A percentile compares a stretch with the other conserved stretches of the same genome.
phyloP scores from a whole-genome alignment of 2,329 filamentous ascomycete genomes.

The Talaromyces sp. region DNA sequence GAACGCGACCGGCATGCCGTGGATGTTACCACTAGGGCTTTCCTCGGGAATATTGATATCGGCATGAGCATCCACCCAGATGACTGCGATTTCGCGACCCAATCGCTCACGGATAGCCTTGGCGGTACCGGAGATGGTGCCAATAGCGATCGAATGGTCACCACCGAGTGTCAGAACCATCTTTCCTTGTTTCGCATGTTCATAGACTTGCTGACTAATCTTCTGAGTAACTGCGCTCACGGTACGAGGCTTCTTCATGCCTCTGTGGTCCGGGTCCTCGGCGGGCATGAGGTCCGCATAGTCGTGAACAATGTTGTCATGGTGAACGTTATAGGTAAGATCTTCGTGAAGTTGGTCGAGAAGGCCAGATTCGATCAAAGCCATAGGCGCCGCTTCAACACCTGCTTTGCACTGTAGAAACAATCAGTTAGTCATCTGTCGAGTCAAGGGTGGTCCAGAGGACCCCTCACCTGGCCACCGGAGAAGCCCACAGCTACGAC shows the following conservation, averaged over 20 bases:
- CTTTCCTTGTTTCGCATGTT: constrained; percentile 76
- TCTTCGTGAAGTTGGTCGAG: constrained; percentile 79
- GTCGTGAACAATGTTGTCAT: constrained; percentile 77
- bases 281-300: constrained; percentile 73
- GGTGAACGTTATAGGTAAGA: constrained; percentile 82
- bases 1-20: constrained; percentile 97
- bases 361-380: constrained; percentile 83
- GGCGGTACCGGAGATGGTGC: constrained; percentile 82
- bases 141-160: constrained; percentile 95
- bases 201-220: constrained; percentile 82
- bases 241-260: constrained; percentile 90
- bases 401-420: constrained; percentile 73
- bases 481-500: constrained; percentile 95
- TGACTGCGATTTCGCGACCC: constrained; percentile 81
- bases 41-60: constrained; percentile 97
- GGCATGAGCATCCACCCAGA: constrained; percentile 97
- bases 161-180: constrained; percentile 91
- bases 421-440: not conserved
- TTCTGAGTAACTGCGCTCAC: constrained; percentile 81
- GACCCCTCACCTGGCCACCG: constrained; percentile 75
- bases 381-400: constrained; percentile 85
- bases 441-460: constrained; percentile 26
- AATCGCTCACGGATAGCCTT: constrained; percentile 82
- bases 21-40: constrained; percentile 86
- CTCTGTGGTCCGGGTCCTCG: constrained; percentile 73